Conservation (phyloP, 495 filamentous ascomycete species). For the Aspergillus sclerotioniger region DNA sequence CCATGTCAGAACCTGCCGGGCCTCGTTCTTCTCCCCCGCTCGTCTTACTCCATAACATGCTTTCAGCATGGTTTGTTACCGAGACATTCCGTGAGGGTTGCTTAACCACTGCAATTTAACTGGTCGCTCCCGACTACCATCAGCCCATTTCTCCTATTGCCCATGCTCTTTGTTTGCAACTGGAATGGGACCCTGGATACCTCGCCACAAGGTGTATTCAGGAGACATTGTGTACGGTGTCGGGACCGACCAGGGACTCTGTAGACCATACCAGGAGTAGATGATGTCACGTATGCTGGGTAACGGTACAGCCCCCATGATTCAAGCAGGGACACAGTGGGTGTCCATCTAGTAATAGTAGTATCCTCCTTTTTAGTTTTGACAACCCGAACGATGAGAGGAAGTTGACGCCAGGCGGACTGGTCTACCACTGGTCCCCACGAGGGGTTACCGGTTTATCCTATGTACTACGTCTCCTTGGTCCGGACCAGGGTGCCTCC, state of each 20-base stretch:
- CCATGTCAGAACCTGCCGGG: not conserved
- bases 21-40: not conserved
- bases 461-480: too few relatives aligned
- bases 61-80: slow-evolving; percentile 1
- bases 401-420: too few relatives aligned
- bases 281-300: slow-evolving; percentile 8
- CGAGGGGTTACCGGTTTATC: too few relatives aligned
- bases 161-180: not conserved
- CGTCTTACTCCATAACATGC: slow-evolving; percentile 1
- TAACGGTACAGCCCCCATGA: slow-evolving; percentile 3
- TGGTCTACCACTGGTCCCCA: too few relatives aligned
- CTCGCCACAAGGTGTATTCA: too few relatives aligned
- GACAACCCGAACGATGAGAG: not conserved
- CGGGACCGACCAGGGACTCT: not conserved
- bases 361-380: not conserved
- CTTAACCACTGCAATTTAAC: not conserved
- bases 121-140: not conserved
- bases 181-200: not conserved
- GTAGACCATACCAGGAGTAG: not conserved
- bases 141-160: not conserved
- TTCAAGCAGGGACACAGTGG: not conserved
- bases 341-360: too few relatives aligned
- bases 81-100: slow-evolving; percentile 4
- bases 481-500: too few relatives aligned
- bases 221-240: not conserved